Evolutionary conservation across 2,329 filamentous ascomycete genomes (phyloP).

Genomic region (Myriosclerotinia scirpicola): DNA sequence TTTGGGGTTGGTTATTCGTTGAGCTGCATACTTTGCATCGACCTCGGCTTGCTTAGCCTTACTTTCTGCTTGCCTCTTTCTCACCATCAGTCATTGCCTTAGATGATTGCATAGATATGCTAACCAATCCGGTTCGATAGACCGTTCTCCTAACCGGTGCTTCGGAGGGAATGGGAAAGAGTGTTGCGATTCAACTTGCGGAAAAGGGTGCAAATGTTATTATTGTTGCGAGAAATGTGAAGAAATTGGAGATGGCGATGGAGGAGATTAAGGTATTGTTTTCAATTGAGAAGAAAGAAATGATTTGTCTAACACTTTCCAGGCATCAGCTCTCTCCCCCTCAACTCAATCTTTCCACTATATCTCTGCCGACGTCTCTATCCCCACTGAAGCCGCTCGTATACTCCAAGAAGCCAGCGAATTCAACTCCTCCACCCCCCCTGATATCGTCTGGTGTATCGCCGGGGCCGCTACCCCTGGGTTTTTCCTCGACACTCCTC

Average conservation of each 20-base stretch:
- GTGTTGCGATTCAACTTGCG: constrained; percentile 71
- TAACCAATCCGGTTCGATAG: constrained; percentile 40
- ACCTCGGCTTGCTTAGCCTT: too few relatives aligned
- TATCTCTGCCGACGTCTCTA: constrained; percentile 79
- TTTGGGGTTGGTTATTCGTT: too few relatives aligned
- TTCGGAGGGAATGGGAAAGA: constrained; percentile 88
- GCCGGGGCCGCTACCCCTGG: constrained; percentile 73
- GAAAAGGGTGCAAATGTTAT: constrained; percentile 83
- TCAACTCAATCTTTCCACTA: constrained; percentile 75
- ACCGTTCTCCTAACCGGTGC: constrained; percentile 87
- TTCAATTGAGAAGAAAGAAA: too few relatives aligned
- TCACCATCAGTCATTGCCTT: too few relatives aligned
- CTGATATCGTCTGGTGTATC: constrained; percentile 89
- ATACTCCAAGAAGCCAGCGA: constrained; percentile 69
- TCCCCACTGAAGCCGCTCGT: constrained; percentile 65
- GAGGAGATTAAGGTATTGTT: constrained; percentile 65
- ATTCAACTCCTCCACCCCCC: constrained; percentile 74
- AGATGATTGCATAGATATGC: too few relatives aligned
- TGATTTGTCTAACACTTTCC: too few relatives aligned
- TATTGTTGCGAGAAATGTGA: constrained; percentile 74
- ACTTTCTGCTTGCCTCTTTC: too few relatives aligned
- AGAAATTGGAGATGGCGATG: constrained; percentile 72
- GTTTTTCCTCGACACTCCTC: constrained; percentile 74
- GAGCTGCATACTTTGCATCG: too few relatives aligned
- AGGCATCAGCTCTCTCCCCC: constrained; percentile 66